Conservation (phyloP, 768 basidiomycete species). For the Tricholoma saponaceum region DNA sequence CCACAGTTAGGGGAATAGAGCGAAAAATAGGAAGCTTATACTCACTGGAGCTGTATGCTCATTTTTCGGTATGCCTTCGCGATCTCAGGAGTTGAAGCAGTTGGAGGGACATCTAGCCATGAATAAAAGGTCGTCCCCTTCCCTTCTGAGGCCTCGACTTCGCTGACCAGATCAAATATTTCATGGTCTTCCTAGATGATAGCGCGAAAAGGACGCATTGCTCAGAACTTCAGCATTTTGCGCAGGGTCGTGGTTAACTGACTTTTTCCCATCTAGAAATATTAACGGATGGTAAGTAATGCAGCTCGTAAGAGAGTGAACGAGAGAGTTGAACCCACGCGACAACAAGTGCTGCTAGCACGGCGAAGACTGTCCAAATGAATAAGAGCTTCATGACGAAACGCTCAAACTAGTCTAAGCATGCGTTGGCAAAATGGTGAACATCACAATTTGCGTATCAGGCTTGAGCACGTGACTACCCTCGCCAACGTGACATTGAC, state of each 20-base stretch:
- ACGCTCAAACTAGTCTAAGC: neutral
- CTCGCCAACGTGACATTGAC: too few relatives aligned
- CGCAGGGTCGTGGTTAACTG: neutral
- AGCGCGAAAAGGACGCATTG: neutral
- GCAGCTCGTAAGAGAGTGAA: neutral
- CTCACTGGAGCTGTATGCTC: slow-evolving; percentile 87
- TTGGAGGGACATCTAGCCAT: slow-evolving; percentile 77
- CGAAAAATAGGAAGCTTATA: slow-evolving; percentile 8
- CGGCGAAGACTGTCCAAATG: slow-evolving; percentile 44
- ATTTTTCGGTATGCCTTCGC: slow-evolving; percentile 89
- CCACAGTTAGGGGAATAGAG: neutral
- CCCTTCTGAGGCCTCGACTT: slow-evolving; percentile 79
- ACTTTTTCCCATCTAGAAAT: slow-evolving; percentile 71
- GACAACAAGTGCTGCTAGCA: slow-evolving; percentile 46
- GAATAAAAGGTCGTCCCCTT: slow-evolving; percentile 96
- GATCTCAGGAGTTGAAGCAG: slow-evolving; percentile 74
- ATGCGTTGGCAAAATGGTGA: neutral
- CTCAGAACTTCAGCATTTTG: neutral
- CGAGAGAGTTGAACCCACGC: slow-evolving; percentile 46
- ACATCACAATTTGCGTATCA: too few relatives aligned
- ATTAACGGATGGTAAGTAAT: slow-evolving; percentile 4
- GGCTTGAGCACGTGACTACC: neutral
- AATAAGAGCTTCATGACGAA: slow-evolving; percentile 48
- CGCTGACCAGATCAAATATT: slow-evolving; percentile 90
- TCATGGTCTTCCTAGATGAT: slow-evolving; percentile 83